Base-by-base conservation (phyloP, 2,329 filamentous ascomycete genomes). In the Nigrospora sphaerica region DNA sequence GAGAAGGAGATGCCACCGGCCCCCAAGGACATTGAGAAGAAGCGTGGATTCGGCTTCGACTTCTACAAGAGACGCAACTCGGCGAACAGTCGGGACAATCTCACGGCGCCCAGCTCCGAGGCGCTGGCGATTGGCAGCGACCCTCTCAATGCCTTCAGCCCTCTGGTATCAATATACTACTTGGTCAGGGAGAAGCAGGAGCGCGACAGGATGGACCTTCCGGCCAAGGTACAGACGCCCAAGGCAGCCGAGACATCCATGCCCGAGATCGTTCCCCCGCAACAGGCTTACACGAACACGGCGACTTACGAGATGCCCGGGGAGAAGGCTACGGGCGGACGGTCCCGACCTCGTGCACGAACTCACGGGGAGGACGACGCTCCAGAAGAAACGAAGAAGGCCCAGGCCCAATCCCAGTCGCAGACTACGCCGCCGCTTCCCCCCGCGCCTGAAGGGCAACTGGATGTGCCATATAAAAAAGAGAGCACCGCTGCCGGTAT, bases 41-140 rank as follows among this genome's bases (percentile, higher is more conserved):
- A 82, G 62, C 82, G 92, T 46, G 87, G 88, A 11, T 92, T 96
- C 53, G 80, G 79, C 6, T 96, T 97, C 56, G 92, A 96, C 62
- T 97, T 98, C 60, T 98, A 97, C 70, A 96, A 95, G 68, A 79
- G 93, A 54, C 80, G 91, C 49, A 96, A 91, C 62, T 97, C 92
- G 1, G 85, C 83, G 37, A 88, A 80, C 45, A 97, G 93, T 65
- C 81, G 88, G 54, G 93, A 97, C 61, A 95, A 90, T 3, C 71
- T 98, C 52, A 81, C 77, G 6, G 85, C 83, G 1, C 85, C 88
- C n/a, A 97, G 92, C 44, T 80, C 83, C 1, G 93, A 98, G 63
- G 87, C 86, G 4, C 74, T 97, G 16, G 83, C 88, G 53, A 70
- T 92, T 32, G 90, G 90, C 12, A 80, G 79, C 47, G 93, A 98